Conservation (phyloP, 140 eudicot species). For the Senecio squalidus region DNA sequence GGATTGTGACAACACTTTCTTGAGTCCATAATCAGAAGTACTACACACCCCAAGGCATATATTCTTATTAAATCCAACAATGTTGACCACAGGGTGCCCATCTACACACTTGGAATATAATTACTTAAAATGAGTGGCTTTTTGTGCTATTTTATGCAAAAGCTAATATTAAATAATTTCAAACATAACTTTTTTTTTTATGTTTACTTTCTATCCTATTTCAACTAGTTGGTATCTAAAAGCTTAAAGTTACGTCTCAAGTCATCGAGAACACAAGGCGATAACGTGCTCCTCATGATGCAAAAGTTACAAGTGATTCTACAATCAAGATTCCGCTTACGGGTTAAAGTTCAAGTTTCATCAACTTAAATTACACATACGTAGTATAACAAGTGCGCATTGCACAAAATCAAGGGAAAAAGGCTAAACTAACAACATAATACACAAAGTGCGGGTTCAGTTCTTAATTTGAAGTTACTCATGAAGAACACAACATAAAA, state of each 20-base stretch:
- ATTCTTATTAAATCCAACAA: slow-evolving; percentile 23
- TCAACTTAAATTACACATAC: background rate
- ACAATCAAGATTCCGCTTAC: background rate
- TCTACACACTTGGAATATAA: too few relatives aligned
- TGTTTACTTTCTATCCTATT: slow-evolving; percentile 13
- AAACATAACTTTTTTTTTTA: slow-evolving; percentile 11
- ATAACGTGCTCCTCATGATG: background rate
- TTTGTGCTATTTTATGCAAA: slow-evolving; percentile 14
- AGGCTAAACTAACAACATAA: background rate
- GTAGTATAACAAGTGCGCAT: background rate
- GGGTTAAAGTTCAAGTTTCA: background rate
- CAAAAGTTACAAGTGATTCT: background rate
- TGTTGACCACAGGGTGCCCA: slow-evolving; percentile 32
- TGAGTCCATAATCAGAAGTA: slow-evolving; percentile 19
- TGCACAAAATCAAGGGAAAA: background rate
- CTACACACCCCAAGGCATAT: slow-evolving; percentile 26
- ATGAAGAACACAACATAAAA: background rate
- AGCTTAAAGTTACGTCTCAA: slow-evolving; percentile 12
- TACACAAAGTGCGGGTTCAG: background rate
- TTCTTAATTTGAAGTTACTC: background rate
- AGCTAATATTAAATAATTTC: slow-evolving; percentile 3
- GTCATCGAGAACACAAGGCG: background rate
- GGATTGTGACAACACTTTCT: slow-evolving; percentile 21
- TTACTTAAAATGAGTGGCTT: slow-evolving; percentile 9
- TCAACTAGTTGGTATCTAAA: slow-evolving; percentile 3